These are phyloP conservation scores for Chaetomiaceae sp. DNA, from an alignment of 2,329 filamentous ascomycete genomes.

Conservation along the genomic window DNA sequence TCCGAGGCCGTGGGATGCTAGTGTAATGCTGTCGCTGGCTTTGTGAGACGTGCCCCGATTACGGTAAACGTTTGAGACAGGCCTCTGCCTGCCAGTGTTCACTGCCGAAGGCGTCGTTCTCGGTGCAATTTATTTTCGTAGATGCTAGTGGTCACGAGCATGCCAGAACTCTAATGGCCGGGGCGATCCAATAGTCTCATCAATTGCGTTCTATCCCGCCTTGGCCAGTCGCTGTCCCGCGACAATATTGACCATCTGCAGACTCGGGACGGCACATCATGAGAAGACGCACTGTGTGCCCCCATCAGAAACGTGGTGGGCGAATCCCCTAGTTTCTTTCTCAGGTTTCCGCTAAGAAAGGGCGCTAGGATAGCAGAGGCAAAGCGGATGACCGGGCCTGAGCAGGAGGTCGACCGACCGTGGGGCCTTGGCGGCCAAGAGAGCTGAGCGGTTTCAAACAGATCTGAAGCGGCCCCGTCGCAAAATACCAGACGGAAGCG, in stretches of 20 bases:
- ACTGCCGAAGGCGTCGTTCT: constrained; percentile 15
- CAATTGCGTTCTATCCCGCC: constrained; percentile 5
- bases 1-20: neutral
- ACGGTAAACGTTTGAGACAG: too few relatives aligned
- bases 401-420: neutral
- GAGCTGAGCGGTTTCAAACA: constrained; percentile 8
- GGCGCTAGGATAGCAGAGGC: neutral
- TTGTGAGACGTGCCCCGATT: too few relatives aligned
- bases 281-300: constrained; percentile 14
- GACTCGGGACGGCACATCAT: neutral
- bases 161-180: neutral
- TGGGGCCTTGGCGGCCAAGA: neutral
- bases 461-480: constrained; percentile 6
- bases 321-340: neutral
- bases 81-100: too few relatives aligned
- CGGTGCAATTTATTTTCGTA: constrained; percentile 13
- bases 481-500: neutral
- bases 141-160: constrained; percentile 8
- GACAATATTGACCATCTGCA: constrained; percentile 16
- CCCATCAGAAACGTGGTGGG: neutral
- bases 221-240: constrained; percentile 6
- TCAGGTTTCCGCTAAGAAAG: neutral
- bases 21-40: too few relatives aligned
- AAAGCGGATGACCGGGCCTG: neutral
- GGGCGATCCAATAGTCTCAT: constrained; percentile 16